Evolutionary conservation across 169 alveolate genomes (phyloP).

Genomic region (Eimeria acervulina): DNA sequence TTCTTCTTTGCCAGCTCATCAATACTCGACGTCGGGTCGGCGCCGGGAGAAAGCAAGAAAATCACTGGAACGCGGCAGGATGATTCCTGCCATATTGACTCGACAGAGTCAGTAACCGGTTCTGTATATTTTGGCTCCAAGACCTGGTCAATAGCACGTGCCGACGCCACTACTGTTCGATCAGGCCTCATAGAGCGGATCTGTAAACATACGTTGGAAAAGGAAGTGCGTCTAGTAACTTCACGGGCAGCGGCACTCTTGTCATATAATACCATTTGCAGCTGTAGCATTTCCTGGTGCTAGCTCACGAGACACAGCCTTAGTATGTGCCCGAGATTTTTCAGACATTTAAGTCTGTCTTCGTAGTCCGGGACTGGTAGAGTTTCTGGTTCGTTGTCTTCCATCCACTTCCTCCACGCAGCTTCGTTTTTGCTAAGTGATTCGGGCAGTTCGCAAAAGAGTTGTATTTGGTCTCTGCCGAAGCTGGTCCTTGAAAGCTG

Average conservation of each 20-base stretch:
- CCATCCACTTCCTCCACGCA: constrained; percentile 95
- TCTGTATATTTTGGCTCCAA: constrained; percentile 93
- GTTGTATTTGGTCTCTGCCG: constrained; percentile 94
- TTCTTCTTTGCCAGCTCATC: constrained; percentile 97
- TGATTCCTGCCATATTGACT: constrained; percentile 93
- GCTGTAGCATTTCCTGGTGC: not conserved
- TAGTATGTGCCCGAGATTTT: constrained; percentile 94
- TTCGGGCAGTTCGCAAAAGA: constrained; percentile 95
- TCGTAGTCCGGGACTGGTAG: constrained; percentile 95
- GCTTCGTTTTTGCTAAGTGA: constrained; percentile 92
- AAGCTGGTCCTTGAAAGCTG: constrained; percentile 96
- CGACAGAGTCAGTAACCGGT: constrained; percentile 96
- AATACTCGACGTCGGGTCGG: constrained; percentile 96
- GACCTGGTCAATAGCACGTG: constrained; percentile 92
- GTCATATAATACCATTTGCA: not conserved
- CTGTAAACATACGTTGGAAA: not conserved
- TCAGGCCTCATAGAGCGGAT: constrained; percentile 97
- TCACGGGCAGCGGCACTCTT: not conserved
- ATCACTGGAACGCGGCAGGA: constrained; percentile 93
- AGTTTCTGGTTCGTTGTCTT: constrained; percentile 96
- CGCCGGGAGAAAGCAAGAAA: constrained; percentile 96
- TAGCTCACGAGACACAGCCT: constrained; percentile 90
- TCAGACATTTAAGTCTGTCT: constrained; percentile 93
- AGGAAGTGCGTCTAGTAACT: not conserved
- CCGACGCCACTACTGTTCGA: constrained; percentile 95